These are phyloP conservation scores for Hirsutella thompsonii DNA, from an alignment of 2,329 filamentous ascomycete genomes.

Conservation along the genomic window DNA sequence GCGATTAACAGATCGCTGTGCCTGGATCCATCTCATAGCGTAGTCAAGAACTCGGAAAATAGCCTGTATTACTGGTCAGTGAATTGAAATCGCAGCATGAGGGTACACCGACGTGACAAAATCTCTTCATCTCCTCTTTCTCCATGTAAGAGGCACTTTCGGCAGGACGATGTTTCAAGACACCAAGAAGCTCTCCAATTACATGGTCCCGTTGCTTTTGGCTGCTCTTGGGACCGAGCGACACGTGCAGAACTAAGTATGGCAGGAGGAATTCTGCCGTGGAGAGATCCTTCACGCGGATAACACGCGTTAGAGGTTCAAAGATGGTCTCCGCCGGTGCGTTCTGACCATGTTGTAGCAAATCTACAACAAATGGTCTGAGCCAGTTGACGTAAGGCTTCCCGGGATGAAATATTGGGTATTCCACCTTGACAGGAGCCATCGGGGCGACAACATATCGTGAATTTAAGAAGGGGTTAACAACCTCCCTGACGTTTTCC, in stretches of 20 bases:
- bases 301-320: conserved; percentile 65
- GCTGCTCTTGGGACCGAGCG: conserved; percentile 54
- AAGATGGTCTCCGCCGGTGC: conserved; percentile 67
- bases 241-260: conserved; percentile 71
- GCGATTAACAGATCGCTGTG: conserved; percentile 35
- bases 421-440: conserved; percentile 42
- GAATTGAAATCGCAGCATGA: too few relatives aligned
- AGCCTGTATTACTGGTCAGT: conserved; percentile 38
- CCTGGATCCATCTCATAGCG: conserved; percentile 76
- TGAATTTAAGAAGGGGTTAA: conserved; percentile 82
- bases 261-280: conserved; percentile 84
- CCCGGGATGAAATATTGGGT: conserved; percentile 64
- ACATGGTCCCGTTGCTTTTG: conserved; percentile 52
- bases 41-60: conserved; percentile 90
- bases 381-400: conserved; percentile 73
- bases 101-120: conserved; percentile 75
- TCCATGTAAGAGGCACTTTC: conserved; percentile 43
- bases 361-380: conserved; percentile 63
- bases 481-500: conserved; percentile 61
- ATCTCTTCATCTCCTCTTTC: conserved; percentile 67
- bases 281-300: conserved; percentile 73
- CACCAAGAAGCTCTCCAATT: conserved; percentile 57
- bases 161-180: conserved; percentile 51
- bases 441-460: conserved; percentile 62
- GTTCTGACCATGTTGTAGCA: conserved; percentile 67